Evolutionary conservation across 2,329 filamentous ascomycete genomes (phyloP).

Genomic region (Fusarium bactridioides): DNA sequence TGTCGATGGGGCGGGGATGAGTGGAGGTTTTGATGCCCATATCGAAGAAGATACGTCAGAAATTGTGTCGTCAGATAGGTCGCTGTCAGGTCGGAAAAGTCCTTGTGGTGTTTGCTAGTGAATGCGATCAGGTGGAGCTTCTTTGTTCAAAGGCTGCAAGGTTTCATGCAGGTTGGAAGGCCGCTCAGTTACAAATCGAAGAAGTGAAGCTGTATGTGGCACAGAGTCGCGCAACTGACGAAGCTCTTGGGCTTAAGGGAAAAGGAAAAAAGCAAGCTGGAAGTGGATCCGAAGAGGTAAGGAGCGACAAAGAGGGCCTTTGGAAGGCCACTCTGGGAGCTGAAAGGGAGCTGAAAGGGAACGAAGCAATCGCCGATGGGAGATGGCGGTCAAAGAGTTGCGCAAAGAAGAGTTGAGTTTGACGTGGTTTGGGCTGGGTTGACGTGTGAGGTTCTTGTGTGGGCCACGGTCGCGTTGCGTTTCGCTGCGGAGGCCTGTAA

Average conservation of each 20-base stretch:
- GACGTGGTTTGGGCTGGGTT: constrained; percentile 15
- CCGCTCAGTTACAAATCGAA: neutral
- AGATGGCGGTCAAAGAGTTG: constrained; percentile 26
- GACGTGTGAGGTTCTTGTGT: constrained; percentile 18
- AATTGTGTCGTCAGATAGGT: constrained; percentile 21
- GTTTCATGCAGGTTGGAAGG: constrained; percentile 7
- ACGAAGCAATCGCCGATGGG: constrained; percentile 26
- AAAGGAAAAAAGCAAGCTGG: constrained; percentile 11
- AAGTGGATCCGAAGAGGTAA: constrained; percentile 3
- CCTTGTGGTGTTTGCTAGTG: constrained; percentile 1
- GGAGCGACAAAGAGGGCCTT: constrained; percentile 23
- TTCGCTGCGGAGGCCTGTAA: constrained; percentile 26
- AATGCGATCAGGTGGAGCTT: constrained; percentile 12
- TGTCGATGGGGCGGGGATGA: constrained; percentile 32
- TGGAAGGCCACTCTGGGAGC: constrained; percentile 13
- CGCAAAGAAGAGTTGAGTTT: constrained; percentile 7
- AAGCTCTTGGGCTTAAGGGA: constrained; percentile 5
- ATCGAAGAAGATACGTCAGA: constrained; percentile 37
- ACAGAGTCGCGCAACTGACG: constrained; percentile 11
- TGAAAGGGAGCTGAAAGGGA: neutral
- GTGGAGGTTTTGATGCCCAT: constrained; percentile 40
- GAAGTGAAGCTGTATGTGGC: constrained; percentile 16
- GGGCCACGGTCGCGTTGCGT: constrained; percentile 39
- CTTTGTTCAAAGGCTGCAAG: constrained; percentile 12
- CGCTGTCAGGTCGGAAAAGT: constrained; percentile 10